phyloP scores from a whole-genome alignment of 2,329 filamentous ascomycete genomes.

The Pyrenochaeta sp. region DNA sequence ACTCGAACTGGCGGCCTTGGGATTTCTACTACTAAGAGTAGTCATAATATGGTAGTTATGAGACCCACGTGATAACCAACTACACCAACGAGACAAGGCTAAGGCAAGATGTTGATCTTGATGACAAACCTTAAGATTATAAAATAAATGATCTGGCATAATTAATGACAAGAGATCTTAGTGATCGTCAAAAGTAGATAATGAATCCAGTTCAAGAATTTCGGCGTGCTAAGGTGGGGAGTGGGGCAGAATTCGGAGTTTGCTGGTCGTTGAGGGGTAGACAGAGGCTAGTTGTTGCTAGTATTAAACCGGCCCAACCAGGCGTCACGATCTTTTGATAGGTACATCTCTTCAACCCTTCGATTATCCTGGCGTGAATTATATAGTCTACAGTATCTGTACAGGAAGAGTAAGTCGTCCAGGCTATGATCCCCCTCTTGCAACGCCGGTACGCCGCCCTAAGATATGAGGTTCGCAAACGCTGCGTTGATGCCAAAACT shows the following conservation, averaged over 20 bases:
- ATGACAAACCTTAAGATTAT: constrained; percentile 2
- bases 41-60: constrained; percentile 42
- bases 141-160: too few species aligned
- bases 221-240: not conserved
- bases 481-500: constrained; percentile 8
- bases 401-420: constrained; percentile 1
- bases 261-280: constrained; percentile 4
- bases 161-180: too few species aligned
- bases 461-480: constrained; percentile 5
- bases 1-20: constrained; percentile 49
- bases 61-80: constrained; percentile 51
- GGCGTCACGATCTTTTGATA: not conserved
- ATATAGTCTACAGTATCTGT: constrained; percentile 12
- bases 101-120: constrained; percentile 9
- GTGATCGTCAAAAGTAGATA: too few species aligned
- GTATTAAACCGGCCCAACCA: not conserved
- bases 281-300: not conserved
- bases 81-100: constrained; percentile 44
- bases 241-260: not conserved
- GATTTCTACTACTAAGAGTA: constrained; percentile 36
- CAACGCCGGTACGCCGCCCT: constrained; percentile 10
- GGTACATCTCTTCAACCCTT: not conserved
- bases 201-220: not conserved
- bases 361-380: constrained; percentile 11
- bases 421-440: constrained; percentile 1